Evolutionary conservation across 257 asterid genomes (phyloP).

Genomic region (Rubia yunnanensis): DNA sequence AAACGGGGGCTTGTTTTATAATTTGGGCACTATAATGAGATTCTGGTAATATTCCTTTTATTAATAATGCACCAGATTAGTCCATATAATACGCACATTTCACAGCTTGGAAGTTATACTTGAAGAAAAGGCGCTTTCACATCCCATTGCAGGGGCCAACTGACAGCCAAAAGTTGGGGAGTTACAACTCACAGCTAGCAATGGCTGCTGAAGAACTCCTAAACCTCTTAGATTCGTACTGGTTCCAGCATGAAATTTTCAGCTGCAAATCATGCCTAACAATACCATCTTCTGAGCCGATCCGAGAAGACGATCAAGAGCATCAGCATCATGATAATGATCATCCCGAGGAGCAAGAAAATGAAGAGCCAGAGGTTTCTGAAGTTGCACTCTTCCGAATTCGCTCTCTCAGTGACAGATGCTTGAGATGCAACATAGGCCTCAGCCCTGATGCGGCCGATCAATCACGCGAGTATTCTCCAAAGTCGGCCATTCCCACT

Average conservation of each 20-base stretch:
- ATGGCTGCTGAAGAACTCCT: constrained; percentile 51
- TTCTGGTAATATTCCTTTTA: constrained; percentile 13
- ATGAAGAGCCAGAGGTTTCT: constrained; percentile 12
- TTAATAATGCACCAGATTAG: neutral
- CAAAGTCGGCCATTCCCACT: constrained; percentile 25
- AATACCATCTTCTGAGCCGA: neutral
- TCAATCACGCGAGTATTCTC: constrained; percentile 9
- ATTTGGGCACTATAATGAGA: constrained; percentile 11
- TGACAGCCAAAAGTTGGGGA: too few species aligned
- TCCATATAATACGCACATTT: neutral
- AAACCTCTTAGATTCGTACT: constrained; percentile 47
- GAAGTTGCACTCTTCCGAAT: constrained; percentile 5
- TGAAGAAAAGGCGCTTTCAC: too few species aligned
- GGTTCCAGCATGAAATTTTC: constrained; percentile 37
- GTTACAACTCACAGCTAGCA: constrained; percentile 2
- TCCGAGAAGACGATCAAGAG: constrained; percentile 3
- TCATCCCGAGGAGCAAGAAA: neutral
- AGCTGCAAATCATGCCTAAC: constrained; percentile 1
- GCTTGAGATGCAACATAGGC: constrained; percentile 4
- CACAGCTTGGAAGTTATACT: neutral
- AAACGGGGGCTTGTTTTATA: constrained; percentile 9
- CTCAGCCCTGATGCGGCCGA: neutral
- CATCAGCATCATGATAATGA: neutral
- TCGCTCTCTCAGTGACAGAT: constrained; percentile 7
- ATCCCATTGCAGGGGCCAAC: too few species aligned